Percentiles rank a stretch among this genome's conserved stretches.
Evolutionary conservation across 495 filamentous ascomycete species (phyloP).

Genomic region (Bacidia gigantensis): DNA sequence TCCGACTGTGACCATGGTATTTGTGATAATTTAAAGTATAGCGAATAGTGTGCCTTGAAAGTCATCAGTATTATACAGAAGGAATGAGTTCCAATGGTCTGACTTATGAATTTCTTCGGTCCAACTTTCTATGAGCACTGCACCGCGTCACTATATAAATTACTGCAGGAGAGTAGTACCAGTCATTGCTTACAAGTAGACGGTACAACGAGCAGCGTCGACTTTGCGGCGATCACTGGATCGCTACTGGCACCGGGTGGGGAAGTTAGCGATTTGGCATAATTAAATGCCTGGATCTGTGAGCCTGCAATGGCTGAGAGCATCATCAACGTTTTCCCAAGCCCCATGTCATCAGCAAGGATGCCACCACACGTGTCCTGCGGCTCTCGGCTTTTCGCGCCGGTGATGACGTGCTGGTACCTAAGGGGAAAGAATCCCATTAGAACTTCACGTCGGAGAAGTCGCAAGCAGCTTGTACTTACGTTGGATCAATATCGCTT

Average conservation of each 20-base stretch:
- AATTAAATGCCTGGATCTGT: neutral
- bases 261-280: neutral
- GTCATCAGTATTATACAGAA: neutral
- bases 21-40: neutral
- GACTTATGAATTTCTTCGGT: neutral
- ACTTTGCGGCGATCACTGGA: neutral
- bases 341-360: constrained; percentile 21
- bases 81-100: neutral
- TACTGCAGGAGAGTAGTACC: neutral
- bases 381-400: neutral
- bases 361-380: neutral
- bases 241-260: neutral
- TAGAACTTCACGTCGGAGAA: too few species aligned
- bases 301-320: constrained; percentile 15
- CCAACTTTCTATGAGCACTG: neutral
- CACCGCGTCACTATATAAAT: neutral
- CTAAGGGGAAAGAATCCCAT: neutral
- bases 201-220: neutral
- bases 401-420: neutral
- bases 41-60: neutral
- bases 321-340: constrained; percentile 20
- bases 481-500: neutral
- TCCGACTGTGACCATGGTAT: neutral
- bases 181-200: neutral
- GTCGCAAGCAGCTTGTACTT: too few species aligned